phyloP scores from a whole-genome alignment of 768 basidiomycete genomes.

The Amanita subjunquillea region DNA sequence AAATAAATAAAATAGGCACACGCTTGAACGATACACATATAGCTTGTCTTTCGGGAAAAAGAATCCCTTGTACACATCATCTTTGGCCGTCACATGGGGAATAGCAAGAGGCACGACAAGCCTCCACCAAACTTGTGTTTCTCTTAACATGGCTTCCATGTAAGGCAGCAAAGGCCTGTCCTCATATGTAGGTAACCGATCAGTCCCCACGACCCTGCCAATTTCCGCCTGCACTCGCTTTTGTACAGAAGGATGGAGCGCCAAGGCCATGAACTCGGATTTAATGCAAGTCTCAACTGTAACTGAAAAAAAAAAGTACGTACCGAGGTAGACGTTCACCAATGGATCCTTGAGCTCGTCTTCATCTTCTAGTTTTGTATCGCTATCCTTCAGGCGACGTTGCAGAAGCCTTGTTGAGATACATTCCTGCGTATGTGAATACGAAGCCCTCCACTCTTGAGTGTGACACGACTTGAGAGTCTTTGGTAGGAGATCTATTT shows the following conservation, averaged over 20 bases:
- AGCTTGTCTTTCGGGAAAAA: conserved; percentile 26
- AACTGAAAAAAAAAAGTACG: neutral
- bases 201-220: conserved; percentile 15
- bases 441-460: no score
- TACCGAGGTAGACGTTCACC: neutral
- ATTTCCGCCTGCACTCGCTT: conserved; percentile 5
- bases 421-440: neutral
- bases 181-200: neutral
- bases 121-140: conserved; percentile 4
- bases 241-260: conserved; percentile 16
- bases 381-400: neutral
- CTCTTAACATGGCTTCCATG: neutral
- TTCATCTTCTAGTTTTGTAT: neutral
- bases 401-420: neutral
- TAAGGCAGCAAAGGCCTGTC: conserved; percentile 14
- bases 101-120: conserved; percentile 6
- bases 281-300: neutral
- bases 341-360: neutral
- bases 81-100: neutral
- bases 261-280: conserved; percentile 11
- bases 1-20: no score
- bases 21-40: no score
- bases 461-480: no score
- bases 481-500: no score
- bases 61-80: neutral